phyloP scores from a whole-genome alignment of 2,329 filamentous ascomycete species.

The Stagonosporopsis vannaccii region DNA sequence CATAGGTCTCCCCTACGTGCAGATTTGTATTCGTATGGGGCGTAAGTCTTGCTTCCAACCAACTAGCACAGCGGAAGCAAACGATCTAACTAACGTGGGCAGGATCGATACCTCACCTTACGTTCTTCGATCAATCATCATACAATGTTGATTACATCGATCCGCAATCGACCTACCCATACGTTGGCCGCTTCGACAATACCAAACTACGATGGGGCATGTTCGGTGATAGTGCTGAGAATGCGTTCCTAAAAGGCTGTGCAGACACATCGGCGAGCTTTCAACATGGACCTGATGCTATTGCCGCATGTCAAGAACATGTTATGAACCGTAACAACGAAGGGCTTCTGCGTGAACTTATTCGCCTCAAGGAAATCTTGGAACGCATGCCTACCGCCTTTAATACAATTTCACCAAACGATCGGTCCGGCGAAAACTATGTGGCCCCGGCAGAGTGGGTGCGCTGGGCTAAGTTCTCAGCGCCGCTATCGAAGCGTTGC shows the following conservation, averaged over 20 bases:
- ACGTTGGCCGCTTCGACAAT: conserved; percentile 45
- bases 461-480: conserved; percentile 37
- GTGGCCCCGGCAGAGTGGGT: conserved; percentile 36
- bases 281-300: conserved; percentile 36
- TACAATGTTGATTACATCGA: conserved; percentile 62
- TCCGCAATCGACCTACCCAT: conserved; percentile 58
- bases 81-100: conserved; percentile 7
- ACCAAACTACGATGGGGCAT: conserved; percentile 33
- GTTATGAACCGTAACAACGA: conserved; percentile 37
- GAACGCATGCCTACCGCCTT: conserved; percentile 37
- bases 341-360: conserved; percentile 32
- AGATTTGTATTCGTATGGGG: conserved; percentile 62
- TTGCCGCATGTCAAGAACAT: conserved; percentile 36
- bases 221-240: conserved; percentile 37
- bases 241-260: conserved; percentile 35
- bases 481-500: conserved; percentile 34
- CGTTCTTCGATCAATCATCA: conserved; percentile 62
- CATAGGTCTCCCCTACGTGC: conserved; percentile 61
- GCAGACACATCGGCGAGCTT: conserved; percentile 37
- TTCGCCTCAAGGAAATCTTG: conserved; percentile 35
- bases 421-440: conserved; percentile 34
- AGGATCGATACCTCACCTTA: conserved; percentile 60
- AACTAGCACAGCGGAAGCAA: too few species aligned
- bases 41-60: background rate
- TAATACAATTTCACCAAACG: conserved; percentile 33